A percentile compares a stretch with the other conserved stretches of the same genome.
Conservation (phyloP, 2,329 filamentous ascomycete genomes). For the Aureobasidium musti region DNA sequence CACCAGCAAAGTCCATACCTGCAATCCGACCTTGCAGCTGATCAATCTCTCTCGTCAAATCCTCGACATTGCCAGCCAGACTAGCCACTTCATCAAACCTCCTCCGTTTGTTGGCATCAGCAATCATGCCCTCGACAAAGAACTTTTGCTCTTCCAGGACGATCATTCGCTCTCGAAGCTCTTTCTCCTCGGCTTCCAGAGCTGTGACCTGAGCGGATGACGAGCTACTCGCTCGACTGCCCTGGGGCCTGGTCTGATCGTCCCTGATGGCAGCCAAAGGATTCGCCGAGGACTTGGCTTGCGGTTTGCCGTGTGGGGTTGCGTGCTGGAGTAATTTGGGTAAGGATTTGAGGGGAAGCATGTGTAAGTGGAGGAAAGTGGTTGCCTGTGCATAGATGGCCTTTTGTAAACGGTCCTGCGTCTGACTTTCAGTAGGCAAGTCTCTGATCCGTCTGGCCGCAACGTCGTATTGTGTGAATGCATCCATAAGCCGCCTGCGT, state of each 20-base stretch:
- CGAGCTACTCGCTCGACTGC: constrained; percentile 58
- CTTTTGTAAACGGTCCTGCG: constrained; percentile 74
- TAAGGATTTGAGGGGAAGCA: constrained; percentile 72
- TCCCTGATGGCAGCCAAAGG: constrained; percentile 62
- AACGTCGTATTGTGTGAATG: constrained; percentile 82
- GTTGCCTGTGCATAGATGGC: constrained; percentile 81
- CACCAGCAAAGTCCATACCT: constrained; percentile 44
- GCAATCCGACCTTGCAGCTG: constrained; percentile 40
- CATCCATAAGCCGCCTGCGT: constrained; percentile 84
- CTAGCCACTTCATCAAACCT: constrained; percentile 86
- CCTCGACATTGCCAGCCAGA: constrained; percentile 76
- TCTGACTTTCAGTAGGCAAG: constrained; percentile 68
- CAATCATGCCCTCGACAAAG: constrained; percentile 83
- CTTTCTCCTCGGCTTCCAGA: constrained; percentile 80
- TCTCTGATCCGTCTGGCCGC: constrained; percentile 81
- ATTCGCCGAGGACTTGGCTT: constrained; percentile 36
- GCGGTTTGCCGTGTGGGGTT: constrained; percentile 50
- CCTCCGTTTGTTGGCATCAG: constrained; percentile 70
- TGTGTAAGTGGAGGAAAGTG: constrained; percentile 81
- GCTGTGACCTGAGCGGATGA: constrained; percentile 58
- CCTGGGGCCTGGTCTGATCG: constrained; percentile 44
- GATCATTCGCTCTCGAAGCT: constrained; percentile 74
- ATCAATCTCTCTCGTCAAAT: constrained; percentile 77
- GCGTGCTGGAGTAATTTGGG: constrained; percentile 57
- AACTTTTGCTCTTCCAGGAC: constrained; percentile 91